Percentiles rank a stretch among this genome's conserved stretches.
These are phyloP conservation scores for Moricandia moricandioides DNA, from an alignment of 345 rosid species.

Conservation along the genomic window DNA sequence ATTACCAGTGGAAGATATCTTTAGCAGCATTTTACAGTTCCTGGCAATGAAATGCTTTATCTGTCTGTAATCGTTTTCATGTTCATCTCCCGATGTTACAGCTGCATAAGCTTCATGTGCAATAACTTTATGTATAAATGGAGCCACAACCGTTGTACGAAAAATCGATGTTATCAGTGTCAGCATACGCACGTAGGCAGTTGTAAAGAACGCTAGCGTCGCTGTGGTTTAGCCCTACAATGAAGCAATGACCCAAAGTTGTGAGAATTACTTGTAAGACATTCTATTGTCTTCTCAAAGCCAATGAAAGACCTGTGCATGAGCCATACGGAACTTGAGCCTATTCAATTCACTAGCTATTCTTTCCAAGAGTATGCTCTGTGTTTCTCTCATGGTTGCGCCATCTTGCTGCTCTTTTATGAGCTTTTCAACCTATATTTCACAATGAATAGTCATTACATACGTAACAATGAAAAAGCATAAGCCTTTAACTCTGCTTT, in stretches of 20 bases:
- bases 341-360: slow-evolving; percentile 97
- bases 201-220: slow-evolving; percentile 87
- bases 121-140: slow-evolving; percentile 63
- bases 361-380: slow-evolving; percentile 94
- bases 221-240: slow-evolving; percentile 75
- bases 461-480: not conserved
- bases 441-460: not conserved
- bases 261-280: slow-evolving; percentile 36
- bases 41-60: slow-evolving; percentile 58
- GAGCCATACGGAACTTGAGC: slow-evolving; percentile 83
- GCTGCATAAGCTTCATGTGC: slow-evolving; percentile 53
- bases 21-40: slow-evolving; percentile 80
- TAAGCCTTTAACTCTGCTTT: not conserved
- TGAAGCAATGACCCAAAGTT: slow-evolving; percentile 91
- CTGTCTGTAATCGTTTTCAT: slow-evolving; percentile 71
- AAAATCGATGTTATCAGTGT: slow-evolving; percentile 74
- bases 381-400: slow-evolving; percentile 74
- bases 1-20: slow-evolving; percentile 79
- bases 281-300: not conserved
- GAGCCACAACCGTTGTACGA: slow-evolving; percentile 70
- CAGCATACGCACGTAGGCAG: slow-evolving; percentile 95
- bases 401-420: slow-evolving; percentile 83
- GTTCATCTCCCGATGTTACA: slow-evolving; percentile 62
- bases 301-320: slow-evolving; percentile 64
- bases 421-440: slow-evolving; percentile 83